Percentiles rank a stretch among this genome's conserved stretches.
phyloP scores from a whole-genome alignment of 768 basidiomycete genomes.

The Mycena epipterygia region DNA sequence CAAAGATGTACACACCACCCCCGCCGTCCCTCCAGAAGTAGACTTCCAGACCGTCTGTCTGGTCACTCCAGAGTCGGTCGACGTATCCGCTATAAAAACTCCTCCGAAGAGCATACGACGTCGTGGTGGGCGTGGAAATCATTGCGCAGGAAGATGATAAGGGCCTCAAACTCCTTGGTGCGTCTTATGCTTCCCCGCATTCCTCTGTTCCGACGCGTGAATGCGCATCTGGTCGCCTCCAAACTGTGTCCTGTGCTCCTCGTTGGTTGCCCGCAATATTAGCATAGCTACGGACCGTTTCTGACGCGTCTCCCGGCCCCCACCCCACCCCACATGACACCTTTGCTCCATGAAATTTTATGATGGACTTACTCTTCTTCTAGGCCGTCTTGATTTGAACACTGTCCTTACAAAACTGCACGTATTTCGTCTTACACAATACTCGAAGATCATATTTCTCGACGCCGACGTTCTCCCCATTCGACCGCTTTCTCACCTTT shows the following conservation, averaged over 20 bases:
- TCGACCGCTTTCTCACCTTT: conserved; percentile 93
- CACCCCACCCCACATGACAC: conserved; percentile 15
- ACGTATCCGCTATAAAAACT: conserved; percentile 84
- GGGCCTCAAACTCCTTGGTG: conserved; percentile 88
- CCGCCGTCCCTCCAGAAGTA: conserved; percentile 69
- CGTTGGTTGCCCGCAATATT: neutral
- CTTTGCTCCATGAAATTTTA: conserved; percentile 22
- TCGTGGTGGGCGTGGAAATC: conserved; percentile 93
- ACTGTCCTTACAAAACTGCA: conserved; percentile 97
- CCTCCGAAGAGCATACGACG: conserved; percentile 83
- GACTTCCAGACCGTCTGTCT: conserved; percentile 89
- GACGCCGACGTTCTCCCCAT: conserved; percentile 94
- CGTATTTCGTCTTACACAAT: conserved; percentile 92
- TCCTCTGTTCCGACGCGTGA: conserved; percentile 37
- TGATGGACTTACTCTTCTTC: conserved; percentile 28
- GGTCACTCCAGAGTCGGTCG: conserved; percentile 94
- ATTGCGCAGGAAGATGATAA: conserved; percentile 78
- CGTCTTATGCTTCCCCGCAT: conserved; percentile 45
- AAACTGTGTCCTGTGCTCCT: neutral
- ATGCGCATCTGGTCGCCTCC: conserved; percentile 4
- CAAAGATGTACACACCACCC: conserved; percentile 78
- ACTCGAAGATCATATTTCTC: conserved; percentile 88
- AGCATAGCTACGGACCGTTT: conserved; percentile 33
- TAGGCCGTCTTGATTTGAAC: conserved; percentile 95
- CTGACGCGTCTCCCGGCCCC: conserved; percentile 27